Base-by-base conservation (phyloP, 2,329 filamentous ascomycete genomes). In the Thermochaetoides dissita region DNA sequence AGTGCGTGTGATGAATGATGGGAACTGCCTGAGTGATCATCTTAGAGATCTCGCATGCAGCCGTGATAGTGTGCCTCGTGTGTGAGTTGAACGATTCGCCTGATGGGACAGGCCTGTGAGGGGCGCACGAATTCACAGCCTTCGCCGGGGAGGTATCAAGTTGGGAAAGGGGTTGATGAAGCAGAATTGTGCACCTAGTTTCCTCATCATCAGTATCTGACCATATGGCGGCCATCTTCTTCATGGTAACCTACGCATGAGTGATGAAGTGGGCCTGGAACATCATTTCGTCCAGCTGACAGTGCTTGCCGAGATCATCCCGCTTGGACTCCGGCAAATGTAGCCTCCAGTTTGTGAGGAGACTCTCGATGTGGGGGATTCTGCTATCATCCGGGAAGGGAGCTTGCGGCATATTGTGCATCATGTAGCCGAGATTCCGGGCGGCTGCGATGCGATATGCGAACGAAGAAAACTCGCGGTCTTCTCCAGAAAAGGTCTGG, bases 251-350 rank as follows among this genome's bases (percentile, higher is more conserved):
- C 53, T 58, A 69, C 67, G 71, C 71, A 47, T 75, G 64, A 30
- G 65, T 71, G 53, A 94, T 84, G 76, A 93, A 89, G 48, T 84
- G 81, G 1, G 84, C 87, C 58, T 93, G 85, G 63, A 94, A 94
- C 61, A 94, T 79, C 72, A 94, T 81, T 61, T 94, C 85, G 57
- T 95, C 88, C 8, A 88, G 68, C 41, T 76, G 71, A 30, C 84
- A 80, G 51, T 81, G 75, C 47, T 74, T 72, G 45, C 76, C 73
- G 41, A 93, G 65, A 10, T 84, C 69, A 46, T 84, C 74, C 42
- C 70, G 69, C 62, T 93, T 93, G 10, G 69, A 69, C 10, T 71
- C 66, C 0, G 88, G 87, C 1, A 94, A 66, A 53, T 91, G 82
- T 38, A 89, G 72, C 41, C 77, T 73, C 84, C 85, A 94, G 57